A percentile compares a stretch with the other conserved stretches of the same genome.
These are phyloP conservation scores for Pisolithus albus DNA, from an alignment of 768 basidiomycete species.

Conservation along the genomic window DNA sequence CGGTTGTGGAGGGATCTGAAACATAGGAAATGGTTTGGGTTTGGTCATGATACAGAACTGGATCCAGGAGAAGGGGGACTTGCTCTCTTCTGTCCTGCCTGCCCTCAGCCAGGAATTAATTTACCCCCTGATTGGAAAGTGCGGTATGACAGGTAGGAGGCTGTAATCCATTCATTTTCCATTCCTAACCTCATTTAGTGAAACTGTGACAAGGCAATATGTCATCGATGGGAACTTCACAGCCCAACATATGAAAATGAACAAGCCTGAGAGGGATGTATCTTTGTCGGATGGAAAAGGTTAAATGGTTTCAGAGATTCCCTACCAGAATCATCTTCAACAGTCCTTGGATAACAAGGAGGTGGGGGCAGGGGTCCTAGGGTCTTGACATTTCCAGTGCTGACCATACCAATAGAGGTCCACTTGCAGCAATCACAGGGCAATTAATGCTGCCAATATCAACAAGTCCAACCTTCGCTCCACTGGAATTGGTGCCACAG, in stretches of 20 bases:
- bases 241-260: constrained; percentile 15
- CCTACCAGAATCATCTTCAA: constrained; percentile 20
- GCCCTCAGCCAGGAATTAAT: constrained; percentile 23
- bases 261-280: constrained; percentile 18
- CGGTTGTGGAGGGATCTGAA: constrained; percentile 1
- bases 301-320: constrained; percentile 16
- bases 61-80: constrained; percentile 1
- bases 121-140: constrained; percentile 17
- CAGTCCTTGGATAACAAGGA: constrained; percentile 2
- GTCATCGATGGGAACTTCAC: constrained; percentile 11
- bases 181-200: background rate
- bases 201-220: background rate
- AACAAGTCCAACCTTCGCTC: constrained; percentile 13
- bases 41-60: constrained; percentile 5
- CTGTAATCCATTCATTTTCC: background rate
- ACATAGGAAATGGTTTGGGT: constrained; percentile 1
- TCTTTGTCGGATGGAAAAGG: constrained; percentile 20
- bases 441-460: constrained; percentile 11
- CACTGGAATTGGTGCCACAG: constrained; percentile 25
- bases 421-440: constrained; percentile 13
- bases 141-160: constrained; percentile 2
- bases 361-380: background rate
- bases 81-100: constrained; percentile 22
- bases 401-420: constrained; percentile 7
- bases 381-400: background rate